Evolutionary conservation across 768 basidiomycete species (phyloP).

Genomic region (Cyclocybe aegerita): DNA sequence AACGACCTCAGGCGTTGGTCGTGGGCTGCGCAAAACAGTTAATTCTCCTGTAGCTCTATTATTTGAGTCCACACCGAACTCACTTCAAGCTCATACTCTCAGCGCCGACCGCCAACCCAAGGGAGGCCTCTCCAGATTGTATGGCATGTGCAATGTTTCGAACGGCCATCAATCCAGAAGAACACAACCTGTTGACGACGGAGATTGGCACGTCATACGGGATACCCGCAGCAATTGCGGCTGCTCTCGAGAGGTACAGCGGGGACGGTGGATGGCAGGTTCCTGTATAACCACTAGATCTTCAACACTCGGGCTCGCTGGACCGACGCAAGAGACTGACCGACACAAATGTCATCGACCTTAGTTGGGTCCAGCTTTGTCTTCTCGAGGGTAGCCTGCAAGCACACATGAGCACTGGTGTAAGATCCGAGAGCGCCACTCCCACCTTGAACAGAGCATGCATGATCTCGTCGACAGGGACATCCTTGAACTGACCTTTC

Average conservation of each 20-base stretch:
- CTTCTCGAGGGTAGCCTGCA: constrained; percentile 64
- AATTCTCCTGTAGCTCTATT: not conserved
- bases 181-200: constrained; percentile 91
- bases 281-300: constrained; percentile 37
- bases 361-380: constrained; percentile 66
- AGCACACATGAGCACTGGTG: not conserved
- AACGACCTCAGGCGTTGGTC: constrained; percentile 70
- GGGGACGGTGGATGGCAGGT: constrained; percentile 85
- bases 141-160: constrained; percentile 88
- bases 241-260: constrained; percentile 80
- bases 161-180: constrained; percentile 93
- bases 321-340: constrained; percentile 36
- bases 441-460: constrained; percentile 75
- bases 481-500: constrained; percentile 92
- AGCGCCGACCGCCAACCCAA: constrained; percentile 83
- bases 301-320: not conserved
- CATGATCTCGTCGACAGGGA: constrained; percentile 84
- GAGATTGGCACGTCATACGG: constrained; percentile 86
- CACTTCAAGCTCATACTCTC: constrained; percentile 86
- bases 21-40: constrained; percentile 44
- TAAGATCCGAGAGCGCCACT: not conserved
- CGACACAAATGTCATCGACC: constrained; percentile 85
- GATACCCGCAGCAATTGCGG: constrained; percentile 86
- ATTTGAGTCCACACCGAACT: constrained; percentile 20
- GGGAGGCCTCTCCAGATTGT: constrained; percentile 74